A percentile compares a stretch with the other conserved stretches of the same genome.
These are phyloP conservation scores for Chaetoscypha palmicola DNA, from an alignment of 2,329 filamentous ascomycete species.

Conservation along the genomic window DNA sequence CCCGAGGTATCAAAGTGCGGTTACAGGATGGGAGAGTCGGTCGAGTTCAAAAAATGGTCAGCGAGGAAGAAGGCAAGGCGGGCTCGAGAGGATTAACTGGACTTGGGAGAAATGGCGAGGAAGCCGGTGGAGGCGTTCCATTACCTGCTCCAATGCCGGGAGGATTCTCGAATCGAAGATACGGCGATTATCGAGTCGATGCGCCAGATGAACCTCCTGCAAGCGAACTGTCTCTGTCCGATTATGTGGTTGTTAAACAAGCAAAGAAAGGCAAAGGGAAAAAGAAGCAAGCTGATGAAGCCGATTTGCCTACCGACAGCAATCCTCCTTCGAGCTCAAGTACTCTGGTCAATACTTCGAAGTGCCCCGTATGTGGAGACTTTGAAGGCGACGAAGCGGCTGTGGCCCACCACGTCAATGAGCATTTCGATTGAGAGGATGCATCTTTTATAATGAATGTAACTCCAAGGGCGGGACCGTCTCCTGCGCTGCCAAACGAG, in stretches of 20 bases:
- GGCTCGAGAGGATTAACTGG: constrained; percentile 15
- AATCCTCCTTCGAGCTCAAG: background rate
- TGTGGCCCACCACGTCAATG: constrained; percentile 26
- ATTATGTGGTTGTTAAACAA: constrained; percentile 19
- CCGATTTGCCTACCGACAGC: background rate
- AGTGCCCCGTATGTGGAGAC: constrained; percentile 27
- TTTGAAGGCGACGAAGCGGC: constrained; percentile 28
- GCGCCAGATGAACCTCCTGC: constrained; percentile 12
- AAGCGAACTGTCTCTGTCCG: constrained; percentile 13
- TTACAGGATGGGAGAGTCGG: constrained; percentile 27
- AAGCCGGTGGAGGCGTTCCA: background rate
- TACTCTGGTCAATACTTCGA: background rate
- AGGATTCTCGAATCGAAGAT: background rate
- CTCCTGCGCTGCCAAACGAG: no score
- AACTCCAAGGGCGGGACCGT: no score
- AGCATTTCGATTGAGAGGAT: constrained; percentile 28
- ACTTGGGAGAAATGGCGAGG: constrained; percentile 18
- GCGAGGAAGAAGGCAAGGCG: constrained; percentile 13
- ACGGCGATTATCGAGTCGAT: constrained; percentile 19
- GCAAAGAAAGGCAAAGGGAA: constrained; percentile 9
- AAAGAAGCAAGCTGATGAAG: background rate
- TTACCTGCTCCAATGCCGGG: background rate
- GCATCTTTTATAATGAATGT: no score
- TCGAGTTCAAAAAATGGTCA: constrained; percentile 26
- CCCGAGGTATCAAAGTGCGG: constrained; percentile 30